Conservation (phyloP, 768 basidiomycete genomes). For the Mycena pura region DNA sequence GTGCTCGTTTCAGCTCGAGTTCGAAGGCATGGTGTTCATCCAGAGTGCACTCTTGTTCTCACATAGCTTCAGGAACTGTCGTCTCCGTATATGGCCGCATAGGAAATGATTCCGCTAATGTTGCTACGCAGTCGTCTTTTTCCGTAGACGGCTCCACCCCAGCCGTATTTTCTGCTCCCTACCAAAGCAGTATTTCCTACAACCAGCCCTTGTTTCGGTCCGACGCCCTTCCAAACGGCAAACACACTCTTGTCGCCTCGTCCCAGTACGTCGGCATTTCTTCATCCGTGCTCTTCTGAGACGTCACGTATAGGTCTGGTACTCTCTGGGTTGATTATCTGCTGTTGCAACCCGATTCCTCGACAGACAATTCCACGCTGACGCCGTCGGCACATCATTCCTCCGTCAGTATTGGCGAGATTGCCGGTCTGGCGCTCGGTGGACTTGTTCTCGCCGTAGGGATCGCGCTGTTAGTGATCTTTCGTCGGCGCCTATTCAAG, state of each 20-base stretch:
- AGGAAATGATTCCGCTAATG: conserved; percentile 24
- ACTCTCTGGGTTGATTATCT: conserved; percentile 32
- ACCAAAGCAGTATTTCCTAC: conserved; percentile 19
- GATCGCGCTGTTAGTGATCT: conserved; percentile 20
- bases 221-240: conserved; percentile 15
- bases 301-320: conserved; percentile 8
- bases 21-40: conserved; percentile 20
- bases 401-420: not conserved
- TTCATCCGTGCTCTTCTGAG: not conserved
- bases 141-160: conserved; percentile 29
- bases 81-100: conserved; percentile 29
- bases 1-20: conserved; percentile 25
- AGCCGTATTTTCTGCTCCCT: conserved; percentile 24
- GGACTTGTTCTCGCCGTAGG: conserved; percentile 9
- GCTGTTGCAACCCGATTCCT: conserved; percentile 22
- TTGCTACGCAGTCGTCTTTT: conserved; percentile 25
- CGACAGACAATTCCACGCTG: conserved; percentile 1
- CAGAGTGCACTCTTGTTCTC: not conserved
- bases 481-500: conserved; percentile 16
- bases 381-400: not conserved
- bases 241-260: conserved; percentile 28
- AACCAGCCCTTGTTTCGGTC: conserved; percentile 31
- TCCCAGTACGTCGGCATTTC: conserved; percentile 11
- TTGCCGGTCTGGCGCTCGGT: conserved; percentile 4
- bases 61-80: conserved; percentile 21